phyloP scores from a whole-genome alignment of 106 monocot species.

The Dendrobium officinale region DNA sequence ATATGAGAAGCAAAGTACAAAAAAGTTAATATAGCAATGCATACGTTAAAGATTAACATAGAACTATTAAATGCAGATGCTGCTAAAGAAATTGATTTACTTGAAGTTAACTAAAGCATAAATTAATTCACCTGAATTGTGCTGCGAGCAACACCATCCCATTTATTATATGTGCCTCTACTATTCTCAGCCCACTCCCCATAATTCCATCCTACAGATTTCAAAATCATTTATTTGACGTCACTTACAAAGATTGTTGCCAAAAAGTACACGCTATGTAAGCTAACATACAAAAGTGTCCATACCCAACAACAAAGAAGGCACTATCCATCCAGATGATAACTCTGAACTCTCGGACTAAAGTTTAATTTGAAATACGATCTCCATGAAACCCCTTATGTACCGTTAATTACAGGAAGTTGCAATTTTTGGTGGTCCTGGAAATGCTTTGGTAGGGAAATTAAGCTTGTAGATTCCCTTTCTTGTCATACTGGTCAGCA shows the following conservation, averaged over 20 bases:
- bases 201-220: slow-evolving; percentile 52
- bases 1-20: too few relatives aligned
- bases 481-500: slow-evolving; percentile 48
- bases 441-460: slow-evolving; percentile 44
- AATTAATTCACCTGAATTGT: slow-evolving; percentile 46
- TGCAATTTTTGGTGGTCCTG: slow-evolving; percentile 28
- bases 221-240: neutral
- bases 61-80: too few relatives aligned
- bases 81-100: neutral
- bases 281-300: neutral
- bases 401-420: slow-evolving; percentile 53
- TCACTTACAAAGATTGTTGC: too few relatives aligned
- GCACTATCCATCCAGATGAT: slow-evolving; percentile 80
- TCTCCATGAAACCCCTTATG: slow-evolving; percentile 70
- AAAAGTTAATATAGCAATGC: too few relatives aligned
- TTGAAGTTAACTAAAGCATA: neutral
- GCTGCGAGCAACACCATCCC: slow-evolving; percentile 65
- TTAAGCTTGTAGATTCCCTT: slow-evolving; percentile 58
- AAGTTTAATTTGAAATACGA: slow-evolving; percentile 82
- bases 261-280: neutral
- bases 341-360: slow-evolving; percentile 52
- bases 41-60: too few relatives aligned
- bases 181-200: slow-evolving; percentile 69
- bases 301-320: slow-evolving; percentile 71
- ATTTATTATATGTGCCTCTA: slow-evolving; percentile 68